A percentile compares a stretch with the other conserved stretches of the same genome.
phyloP scores from a whole-genome alignment of 2,329 filamentous ascomycete genomes.

The Fusarium mundagurra region DNA sequence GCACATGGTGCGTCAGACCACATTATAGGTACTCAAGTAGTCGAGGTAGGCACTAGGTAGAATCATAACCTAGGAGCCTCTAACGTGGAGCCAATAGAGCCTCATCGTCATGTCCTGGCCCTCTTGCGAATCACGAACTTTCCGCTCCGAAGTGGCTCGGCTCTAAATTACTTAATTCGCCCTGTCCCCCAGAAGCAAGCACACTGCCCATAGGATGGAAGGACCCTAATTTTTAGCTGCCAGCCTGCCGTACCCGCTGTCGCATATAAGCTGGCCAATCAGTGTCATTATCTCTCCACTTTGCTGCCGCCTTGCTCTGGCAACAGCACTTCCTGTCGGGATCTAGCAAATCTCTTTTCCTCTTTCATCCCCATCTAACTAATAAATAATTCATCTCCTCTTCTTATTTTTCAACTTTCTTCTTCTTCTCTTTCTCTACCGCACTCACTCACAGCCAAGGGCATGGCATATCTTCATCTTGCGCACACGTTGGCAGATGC shows the following conservation, averaged over 20 bases:
- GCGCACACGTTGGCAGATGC: constrained; percentile 70
- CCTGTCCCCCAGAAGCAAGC: background rate
- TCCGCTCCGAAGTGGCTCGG: constrained; percentile 16
- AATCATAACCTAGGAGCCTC: background rate
- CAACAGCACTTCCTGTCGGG: constrained; percentile 23
- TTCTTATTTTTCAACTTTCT: constrained; percentile 7
- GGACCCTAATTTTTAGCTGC: constrained; percentile 15
- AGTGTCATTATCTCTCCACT: constrained; percentile 7
- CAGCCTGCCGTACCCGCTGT: background rate
- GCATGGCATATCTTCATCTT: constrained; percentile 53
- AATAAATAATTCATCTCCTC: constrained; percentile 25
- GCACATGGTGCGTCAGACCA: background rate
- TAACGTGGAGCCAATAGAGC: background rate
- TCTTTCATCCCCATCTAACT: constrained; percentile 21
- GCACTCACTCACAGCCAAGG: constrained; percentile 34
- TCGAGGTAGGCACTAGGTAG: background rate
- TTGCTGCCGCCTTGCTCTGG: constrained; percentile 30
- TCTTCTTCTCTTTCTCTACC: constrained; percentile 4
- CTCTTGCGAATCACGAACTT: background rate
- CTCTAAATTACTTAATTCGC: background rate
- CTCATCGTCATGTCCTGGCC: background rate
- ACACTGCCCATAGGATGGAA: background rate
- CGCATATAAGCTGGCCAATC: constrained; percentile 11
- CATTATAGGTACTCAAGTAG: background rate
- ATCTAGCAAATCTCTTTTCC: constrained; percentile 39